Evolutionary conservation across 345 rosid species (phyloP).

Genomic region (Pugionium cornutum): DNA sequence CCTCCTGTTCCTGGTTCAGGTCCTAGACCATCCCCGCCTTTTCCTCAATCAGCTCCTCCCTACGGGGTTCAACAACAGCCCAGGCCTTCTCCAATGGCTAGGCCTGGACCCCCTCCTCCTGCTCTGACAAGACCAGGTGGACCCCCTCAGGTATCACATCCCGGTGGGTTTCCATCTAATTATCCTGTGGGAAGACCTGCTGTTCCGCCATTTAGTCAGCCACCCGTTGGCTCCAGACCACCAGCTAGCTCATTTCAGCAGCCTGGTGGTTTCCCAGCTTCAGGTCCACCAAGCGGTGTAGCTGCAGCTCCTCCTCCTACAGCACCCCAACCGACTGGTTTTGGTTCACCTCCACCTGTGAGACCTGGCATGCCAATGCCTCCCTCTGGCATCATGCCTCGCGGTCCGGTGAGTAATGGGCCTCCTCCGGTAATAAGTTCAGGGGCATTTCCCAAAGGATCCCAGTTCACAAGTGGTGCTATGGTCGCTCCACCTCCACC

Average conservation of each 20-base stretch:
- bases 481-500: conserved; percentile 38
- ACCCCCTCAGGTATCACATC: conserved; percentile 47
- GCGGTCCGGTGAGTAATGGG: conserved; percentile 27
- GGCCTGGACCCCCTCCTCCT: conserved; percentile 63
- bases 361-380: conserved; percentile 32
- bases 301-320: conserved; percentile 32
- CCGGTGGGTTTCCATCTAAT: conserved; percentile 50
- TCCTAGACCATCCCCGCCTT: conserved; percentile 61
- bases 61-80: conserved; percentile 35
- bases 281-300: conserved; percentile 29
- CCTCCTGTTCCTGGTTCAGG: conserved; percentile 49
- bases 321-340: conserved; percentile 37
- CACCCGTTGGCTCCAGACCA: conserved; percentile 51
- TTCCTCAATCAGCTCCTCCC: conserved; percentile 44
- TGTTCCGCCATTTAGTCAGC: conserved; percentile 51
- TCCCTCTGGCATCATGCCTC: conserved; percentile 19
- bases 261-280: conserved; percentile 28
- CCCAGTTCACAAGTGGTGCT: conserved; percentile 19
- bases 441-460: conserved; percentile 34
- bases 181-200: conserved; percentile 51
- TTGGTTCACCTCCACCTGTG: conserved; percentile 41
- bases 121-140: conserved; percentile 51
- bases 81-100: conserved; percentile 57
- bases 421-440: conserved; percentile 36
- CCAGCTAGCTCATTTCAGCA: no score